These are phyloP conservation scores for Cyberlindnera samutprakarnensis DNA, from an alignment of 805 yeast species.

Conservation along the genomic window DNA sequence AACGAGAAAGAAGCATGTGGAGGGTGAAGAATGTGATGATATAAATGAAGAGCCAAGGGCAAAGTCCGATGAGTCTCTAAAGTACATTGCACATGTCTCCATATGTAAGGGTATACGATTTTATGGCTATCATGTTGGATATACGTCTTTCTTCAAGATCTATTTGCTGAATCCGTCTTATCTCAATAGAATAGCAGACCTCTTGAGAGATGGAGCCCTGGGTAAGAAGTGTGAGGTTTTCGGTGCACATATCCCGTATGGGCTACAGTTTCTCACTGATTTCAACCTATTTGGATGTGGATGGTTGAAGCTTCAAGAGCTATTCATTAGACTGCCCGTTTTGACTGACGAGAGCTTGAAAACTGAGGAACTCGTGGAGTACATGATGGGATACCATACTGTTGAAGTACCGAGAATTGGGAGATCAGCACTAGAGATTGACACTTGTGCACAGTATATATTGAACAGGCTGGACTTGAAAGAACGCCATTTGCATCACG, in stretches of 20 bases:
- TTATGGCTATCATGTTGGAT: constrained; percentile 74
- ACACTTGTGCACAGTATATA: constrained; percentile 54
- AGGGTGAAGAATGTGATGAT: no score
- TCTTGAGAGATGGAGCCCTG: constrained; percentile 37
- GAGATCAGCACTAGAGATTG: constrained; percentile 62
- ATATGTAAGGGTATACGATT: constrained; percentile 72
- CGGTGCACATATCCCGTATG: constrained; percentile 77
- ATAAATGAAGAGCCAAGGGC: constrained; percentile 1
- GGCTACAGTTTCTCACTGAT: constrained; percentile 74
- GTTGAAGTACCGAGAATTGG: constrained; percentile 43
- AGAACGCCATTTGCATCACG: constrained; percentile 43
- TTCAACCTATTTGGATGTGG: constrained; percentile 80
- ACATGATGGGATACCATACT: constrained; percentile 24
- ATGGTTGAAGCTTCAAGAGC: constrained; percentile 47
- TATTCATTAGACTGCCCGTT: constrained; percentile 54
- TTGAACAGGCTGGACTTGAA: constrained; percentile 40
- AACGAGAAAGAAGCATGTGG: constrained; percentile 17
- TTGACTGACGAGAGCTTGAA: constrained; percentile 25
- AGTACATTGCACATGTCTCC: constrained; percentile 50
- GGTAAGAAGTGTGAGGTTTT: constrained; percentile 40
- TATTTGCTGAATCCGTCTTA: constrained; percentile 57
- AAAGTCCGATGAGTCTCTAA: constrained; percentile 14
- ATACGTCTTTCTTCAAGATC: constrained; percentile 60
- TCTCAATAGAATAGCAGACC: constrained; percentile 44
- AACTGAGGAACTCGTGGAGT: constrained; percentile 26